Conservation (phyloP, 345 rosid genomes). For the Populus pruinosa region DNA sequence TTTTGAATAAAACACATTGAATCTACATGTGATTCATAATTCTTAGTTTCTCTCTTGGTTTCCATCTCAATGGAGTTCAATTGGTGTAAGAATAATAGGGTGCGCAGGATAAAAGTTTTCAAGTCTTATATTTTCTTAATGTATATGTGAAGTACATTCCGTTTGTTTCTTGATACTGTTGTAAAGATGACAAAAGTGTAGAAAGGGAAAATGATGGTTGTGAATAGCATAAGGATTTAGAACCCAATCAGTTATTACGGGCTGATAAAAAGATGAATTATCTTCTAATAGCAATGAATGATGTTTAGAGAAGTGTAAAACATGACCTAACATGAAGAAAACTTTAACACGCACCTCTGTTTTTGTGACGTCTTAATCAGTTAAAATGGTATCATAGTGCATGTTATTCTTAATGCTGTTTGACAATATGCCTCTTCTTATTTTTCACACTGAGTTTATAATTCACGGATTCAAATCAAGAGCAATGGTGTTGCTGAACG, state of each 20-base stretch:
- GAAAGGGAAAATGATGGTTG: neutral
- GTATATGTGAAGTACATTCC: neutral
- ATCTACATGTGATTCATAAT: neutral
- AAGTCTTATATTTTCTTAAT: too few relatives aligned
- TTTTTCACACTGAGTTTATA: constrained; percentile 7
- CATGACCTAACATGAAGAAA: neutral
- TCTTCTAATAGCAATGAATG: neutral
- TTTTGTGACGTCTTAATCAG: neutral
- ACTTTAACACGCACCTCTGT: neutral
- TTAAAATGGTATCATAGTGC: neutral
- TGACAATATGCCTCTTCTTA: neutral
- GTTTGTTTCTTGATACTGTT: neutral
- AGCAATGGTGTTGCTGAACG: constrained; percentile 64
- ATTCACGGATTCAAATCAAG: constrained; percentile 49
- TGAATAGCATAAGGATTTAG: neutral
- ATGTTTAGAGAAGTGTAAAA: neutral
- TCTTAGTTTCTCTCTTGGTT: neutral
- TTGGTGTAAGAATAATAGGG: neutral
- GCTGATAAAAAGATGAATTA: neutral
- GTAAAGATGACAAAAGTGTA: neutral
- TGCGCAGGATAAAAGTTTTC: neutral
- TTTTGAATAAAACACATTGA: neutral
- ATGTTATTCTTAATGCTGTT: neutral
- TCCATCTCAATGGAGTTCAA: neutral
- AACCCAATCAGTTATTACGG: neutral